Evolutionary conservation across 148 eudicot species (phyloP), one percentile per base, ranked within the genome.

Genomic region (Rhododendron mucronatum): DNA sequence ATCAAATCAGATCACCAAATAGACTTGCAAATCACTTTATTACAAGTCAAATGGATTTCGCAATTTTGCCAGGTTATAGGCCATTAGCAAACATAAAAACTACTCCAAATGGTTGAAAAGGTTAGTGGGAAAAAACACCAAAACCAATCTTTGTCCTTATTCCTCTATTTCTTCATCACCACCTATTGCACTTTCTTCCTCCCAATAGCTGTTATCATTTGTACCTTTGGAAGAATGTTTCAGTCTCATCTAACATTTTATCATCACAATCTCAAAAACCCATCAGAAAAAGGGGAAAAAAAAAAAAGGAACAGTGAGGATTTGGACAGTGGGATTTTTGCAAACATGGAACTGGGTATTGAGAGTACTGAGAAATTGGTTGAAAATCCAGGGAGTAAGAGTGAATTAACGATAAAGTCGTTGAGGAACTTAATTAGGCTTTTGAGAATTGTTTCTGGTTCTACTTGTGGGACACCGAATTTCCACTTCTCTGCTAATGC

Each of bases 221-320:
- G 39, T 69, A 5, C 47, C 57, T 59, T 78, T 39, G 18, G 53
- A 83, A 88, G 85, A 65, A 85, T 83, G 88, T 86, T 84, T 67
- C 86, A 86, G 12, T 51, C 84, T 78, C 50, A 53, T 44, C 44
- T 78, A 59, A 51, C 75, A 20, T 28, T 2, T 5, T n/a, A 41
- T 84, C 21, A 23, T 41, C 69, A 35, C 5, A 33, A 13, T 16
- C 26, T 78, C 55, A 75, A 41, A 41, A 41, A 41, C 44, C 44
- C 44, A 41, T 0, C 1, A 41, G 44, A 39, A 39, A 39, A 39
- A 39, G 44, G 7, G 0, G 0, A 6, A 41, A 41, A 41, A 41
- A 39, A 0, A 6, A 0, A 5, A 0, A 1, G 35, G 35, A 33
- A 33, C 35, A 33, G 1, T 33, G 35, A 33, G 1, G 35, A 33